Base-by-base conservation (phyloP, 2,329 filamentous ascomycete species). In the Fusarium xyrophilum region DNA sequence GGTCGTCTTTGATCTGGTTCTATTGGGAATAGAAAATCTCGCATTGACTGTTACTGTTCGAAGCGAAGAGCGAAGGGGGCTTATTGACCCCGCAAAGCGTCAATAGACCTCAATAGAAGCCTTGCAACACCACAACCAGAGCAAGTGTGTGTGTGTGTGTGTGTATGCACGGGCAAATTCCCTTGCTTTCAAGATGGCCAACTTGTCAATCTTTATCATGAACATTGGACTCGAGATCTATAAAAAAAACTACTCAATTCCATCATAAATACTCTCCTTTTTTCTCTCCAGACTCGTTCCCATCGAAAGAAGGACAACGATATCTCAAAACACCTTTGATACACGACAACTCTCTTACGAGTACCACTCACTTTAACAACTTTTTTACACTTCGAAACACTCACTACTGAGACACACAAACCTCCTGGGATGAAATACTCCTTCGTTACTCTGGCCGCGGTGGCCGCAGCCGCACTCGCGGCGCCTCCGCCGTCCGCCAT, bases 381-480 rank as follows among this genome's bases (percentile, higher is more conserved):
- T 38, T 30, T 38, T 30, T 60, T 51, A 32, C 33, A 47, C n/a
- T 62, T 57, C 56, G 30, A 44, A 47, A 56, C 51, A 39, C 46
- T 63, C 63, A n/a, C 50, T 67, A 27, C 50, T 46, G 44, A 47
- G 50, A 55, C 47, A 56, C 47, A 56, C 50, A 8, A 8, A 56
- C 28, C 43, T 48, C 36, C 38, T 56, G 69, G 23, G 33, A 77
- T 77, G 76, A 77, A 76, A 74, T 68, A 74, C 52, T 70, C 70
- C 30, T 43, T 77, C 51, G 61, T 75, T 33, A 61, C 73, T 65
- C 27, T 75, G 48, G 70, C 71, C 59, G 28, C 72, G 44, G 36
- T 74, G 59, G 67, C 69, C 39, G 60, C 68, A 33, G 50, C 60
- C 27, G 53, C 46, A 32, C 15, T 70, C 27, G 67, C 67, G 30